phyloP scores from a whole-genome alignment of 768 basidiomycete genomes.

The Trametes cubensis region DNA sequence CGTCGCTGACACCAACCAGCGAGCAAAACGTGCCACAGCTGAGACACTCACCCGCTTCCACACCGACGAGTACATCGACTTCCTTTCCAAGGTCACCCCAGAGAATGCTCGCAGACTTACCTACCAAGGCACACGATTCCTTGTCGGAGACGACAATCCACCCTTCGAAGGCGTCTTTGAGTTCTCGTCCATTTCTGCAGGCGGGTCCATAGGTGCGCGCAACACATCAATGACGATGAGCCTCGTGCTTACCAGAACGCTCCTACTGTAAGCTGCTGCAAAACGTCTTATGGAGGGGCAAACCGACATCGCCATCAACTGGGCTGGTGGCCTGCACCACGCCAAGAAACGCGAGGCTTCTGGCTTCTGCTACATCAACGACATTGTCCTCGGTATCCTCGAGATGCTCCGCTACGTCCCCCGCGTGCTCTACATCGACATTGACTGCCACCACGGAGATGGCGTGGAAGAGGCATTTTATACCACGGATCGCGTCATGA shows the following conservation, averaged over 20 bases:
- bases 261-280: conserved; percentile 62
- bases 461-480: conserved; percentile 99
- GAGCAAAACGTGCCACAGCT: conserved; percentile 39
- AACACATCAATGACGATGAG: neutral
- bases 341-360: conserved; percentile 99
- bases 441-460: conserved; percentile 98
- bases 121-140: conserved; percentile 78
- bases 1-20: conserved; percentile 22
- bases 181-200: conserved; percentile 95
- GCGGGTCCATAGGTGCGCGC: conserved; percentile 86
- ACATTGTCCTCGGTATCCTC: conserved; percentile 92
- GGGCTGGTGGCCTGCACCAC: conserved; percentile 98
- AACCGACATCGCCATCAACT: conserved; percentile 87
- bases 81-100: conserved; percentile 84
- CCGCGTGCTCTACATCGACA: conserved; percentile 95
- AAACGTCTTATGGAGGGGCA: conserved; percentile 77
- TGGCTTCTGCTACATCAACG: conserved; percentile 99
- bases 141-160: conserved; percentile 90
- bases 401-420: conserved; percentile 85
- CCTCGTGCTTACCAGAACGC: neutral
- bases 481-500: conserved; percentile 96
- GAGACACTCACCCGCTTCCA: conserved; percentile 87
- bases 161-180: conserved; percentile 96
- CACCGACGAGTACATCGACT: conserved; percentile 97
- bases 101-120: conserved; percentile 89